Evolutionary conservation across 1,284 basidiomycete genomes (phyloP), one percentile per base, ranked within the genome.

Genomic region (Cutaneotrichosporon arboriforme): DNA sequence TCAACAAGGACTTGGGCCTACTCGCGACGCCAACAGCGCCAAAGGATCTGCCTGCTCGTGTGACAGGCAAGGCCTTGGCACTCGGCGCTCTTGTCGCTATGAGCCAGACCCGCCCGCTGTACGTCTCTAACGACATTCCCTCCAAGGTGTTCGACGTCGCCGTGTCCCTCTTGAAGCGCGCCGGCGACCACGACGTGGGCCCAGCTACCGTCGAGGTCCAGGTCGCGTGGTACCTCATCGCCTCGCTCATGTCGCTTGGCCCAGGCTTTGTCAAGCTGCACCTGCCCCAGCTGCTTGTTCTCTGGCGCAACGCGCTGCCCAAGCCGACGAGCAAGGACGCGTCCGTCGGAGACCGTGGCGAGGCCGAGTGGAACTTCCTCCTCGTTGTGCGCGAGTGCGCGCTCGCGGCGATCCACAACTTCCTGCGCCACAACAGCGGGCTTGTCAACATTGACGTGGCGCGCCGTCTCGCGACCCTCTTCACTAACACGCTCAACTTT

Each of bases 251-350:
- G 87, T 82, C 87, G 4, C 84, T 97, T 4, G 94, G 94, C 0
- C 90, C 90, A 7, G 87, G 90, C 63, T 97, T 97, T 64, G 90
- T 97, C 46, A 84, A 90, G 33, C 83, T 88, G 0, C 92, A 97
- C 72, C 80, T 97, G 1, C 86, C 91, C 0, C 92, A 97, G 65
- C 79, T 98, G 8, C 81, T 98, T 22, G 88, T 94, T 0, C 81
- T 98, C 2, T 98, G 96, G 96, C 80, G 94, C 34, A 98, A 98
- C 64, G 92, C 96, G 2, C 79, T 98, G 0, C 91, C 94, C 1
- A 97, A 97, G 74, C 87, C 90, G 0, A 90, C 90, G 0, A 86
- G 81, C 63, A 94, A 94, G 72, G 94, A 97, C 64, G 79, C 81
- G 0, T 75, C 78, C 1, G 81, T 80, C 13, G 79, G 81, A 0